These are phyloP conservation scores for Podosphaera fusca DNA, from an alignment of 2,329 filamentous ascomycete species.

Conservation along the genomic window DNA sequence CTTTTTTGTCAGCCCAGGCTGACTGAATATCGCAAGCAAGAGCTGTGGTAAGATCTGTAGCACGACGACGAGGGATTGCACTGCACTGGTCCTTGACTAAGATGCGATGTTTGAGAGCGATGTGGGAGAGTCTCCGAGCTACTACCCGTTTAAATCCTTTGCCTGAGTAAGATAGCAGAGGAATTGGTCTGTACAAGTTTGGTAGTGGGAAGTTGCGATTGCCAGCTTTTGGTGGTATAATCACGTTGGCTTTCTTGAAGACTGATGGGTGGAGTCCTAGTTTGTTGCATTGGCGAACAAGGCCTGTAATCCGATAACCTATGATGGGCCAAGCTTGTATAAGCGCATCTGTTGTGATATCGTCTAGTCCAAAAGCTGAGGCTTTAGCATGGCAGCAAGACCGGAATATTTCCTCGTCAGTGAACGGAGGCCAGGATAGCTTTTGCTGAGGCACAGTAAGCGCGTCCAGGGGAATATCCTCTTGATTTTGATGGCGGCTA, in stretches of 20 bases:
- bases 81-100: not conserved
- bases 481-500: not conserved
- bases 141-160: not conserved
- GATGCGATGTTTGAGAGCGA: not conserved
- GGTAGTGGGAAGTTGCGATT: not conserved
- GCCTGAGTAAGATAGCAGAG: not conserved
- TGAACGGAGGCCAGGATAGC: not conserved
- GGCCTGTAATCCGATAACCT: not conserved
- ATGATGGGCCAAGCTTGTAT: not conserved
- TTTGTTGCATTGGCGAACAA: not conserved
- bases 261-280: not conserved
- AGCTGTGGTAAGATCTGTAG: not conserved
- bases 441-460: not conserved
- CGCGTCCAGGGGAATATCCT: not conserved
- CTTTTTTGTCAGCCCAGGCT: constrained; percentile 4
- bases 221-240: not conserved
- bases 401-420: not conserved
- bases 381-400: not conserved
- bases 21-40: too few relatives aligned
- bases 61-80: not conserved
- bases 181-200: not conserved
- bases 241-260: not conserved
- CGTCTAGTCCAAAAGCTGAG: not conserved
- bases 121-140: not conserved
- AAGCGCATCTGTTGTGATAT: not conserved